Conservation (phyloP, 2,329 filamentous ascomycete genomes). For the Cryphonectria parasitica region DNA sequence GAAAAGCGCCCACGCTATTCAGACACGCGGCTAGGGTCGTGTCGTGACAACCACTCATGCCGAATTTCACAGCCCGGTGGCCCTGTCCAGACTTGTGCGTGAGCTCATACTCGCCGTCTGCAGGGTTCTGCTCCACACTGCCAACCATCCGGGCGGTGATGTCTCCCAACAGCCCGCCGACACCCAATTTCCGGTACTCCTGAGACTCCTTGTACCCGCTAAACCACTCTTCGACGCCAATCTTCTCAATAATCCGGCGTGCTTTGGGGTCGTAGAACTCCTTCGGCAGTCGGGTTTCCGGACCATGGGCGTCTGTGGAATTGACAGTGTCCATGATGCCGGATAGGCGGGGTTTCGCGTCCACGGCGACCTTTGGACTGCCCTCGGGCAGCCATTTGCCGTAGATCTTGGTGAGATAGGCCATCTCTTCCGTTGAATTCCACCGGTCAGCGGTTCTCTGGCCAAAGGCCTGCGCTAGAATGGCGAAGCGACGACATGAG, state of each 20-base stretch:
- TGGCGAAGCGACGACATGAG: slow-evolving; percentile 73
- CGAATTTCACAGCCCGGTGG: slow-evolving; percentile 66
- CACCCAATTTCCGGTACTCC: slow-evolving; percentile 89
- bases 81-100: slow-evolving; percentile 41
- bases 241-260: slow-evolving; percentile 70
- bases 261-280: slow-evolving; percentile 85
- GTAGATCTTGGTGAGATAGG: slow-evolving; percentile 75
- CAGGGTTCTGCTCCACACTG: slow-evolving; percentile 61
- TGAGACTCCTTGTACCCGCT: slow-evolving; percentile 79
- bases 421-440: slow-evolving; percentile 81
- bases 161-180: slow-evolving; percentile 84
- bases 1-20: slow-evolving; percentile 77
- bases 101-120: slow-evolving; percentile 57
- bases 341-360: slow-evolving; percentile 79
- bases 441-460: slow-evolving; percentile 72
- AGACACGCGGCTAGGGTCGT: slow-evolving; percentile 86
- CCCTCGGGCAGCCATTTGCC: slow-evolving; percentile 84
- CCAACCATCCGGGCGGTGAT: slow-evolving; percentile 76
- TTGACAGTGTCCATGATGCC: slow-evolving; percentile 97
- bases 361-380: slow-evolving; percentile 73
- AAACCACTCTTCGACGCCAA: slow-evolving; percentile 86
- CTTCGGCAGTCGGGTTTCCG: slow-evolving; percentile 74
- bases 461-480: slow-evolving; percentile 71
- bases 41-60: slow-evolving; percentile 86
- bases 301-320: slow-evolving; percentile 81